Conservation (phyloP, 768 basidiomycete genomes). For the Amanita rubescens region DNA sequence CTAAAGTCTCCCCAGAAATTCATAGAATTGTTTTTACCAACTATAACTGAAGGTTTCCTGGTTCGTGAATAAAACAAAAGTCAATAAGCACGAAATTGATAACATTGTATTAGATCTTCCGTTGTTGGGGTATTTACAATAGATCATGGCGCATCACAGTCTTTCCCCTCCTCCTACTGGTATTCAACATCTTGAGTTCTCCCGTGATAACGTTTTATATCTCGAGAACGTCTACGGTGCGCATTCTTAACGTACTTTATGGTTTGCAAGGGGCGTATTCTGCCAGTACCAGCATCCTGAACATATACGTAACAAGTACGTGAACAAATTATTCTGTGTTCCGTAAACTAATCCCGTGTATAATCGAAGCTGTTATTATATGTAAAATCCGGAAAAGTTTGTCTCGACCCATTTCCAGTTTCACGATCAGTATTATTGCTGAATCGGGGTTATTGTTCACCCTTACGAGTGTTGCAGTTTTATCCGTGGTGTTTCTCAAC, state of each 20-base stretch:
- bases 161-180: not conserved
- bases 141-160: not conserved
- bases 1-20: not conserved
- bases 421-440: not conserved
- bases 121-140: not conserved
- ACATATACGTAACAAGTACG: slow-evolving; percentile 5
- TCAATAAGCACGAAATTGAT: not conserved
- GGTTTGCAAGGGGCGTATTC: not conserved
- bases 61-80: not conserved
- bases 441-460: slow-evolving; percentile 6
- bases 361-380: slow-evolving; percentile 1
- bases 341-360: not conserved
- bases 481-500: not conserved
- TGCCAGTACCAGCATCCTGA: not conserved
- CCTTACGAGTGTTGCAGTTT: not conserved
- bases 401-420: not conserved
- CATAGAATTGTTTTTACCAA: not conserved
- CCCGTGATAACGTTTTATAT: not conserved
- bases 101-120: not conserved
- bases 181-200: not conserved
- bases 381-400: not conserved
- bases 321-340: not conserved
- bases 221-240: not conserved
- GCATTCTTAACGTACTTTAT: too few species aligned
- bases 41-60: not conserved